Base-by-base conservation (phyloP, 805 yeast species). In the Candida multigemmis region DNA sequence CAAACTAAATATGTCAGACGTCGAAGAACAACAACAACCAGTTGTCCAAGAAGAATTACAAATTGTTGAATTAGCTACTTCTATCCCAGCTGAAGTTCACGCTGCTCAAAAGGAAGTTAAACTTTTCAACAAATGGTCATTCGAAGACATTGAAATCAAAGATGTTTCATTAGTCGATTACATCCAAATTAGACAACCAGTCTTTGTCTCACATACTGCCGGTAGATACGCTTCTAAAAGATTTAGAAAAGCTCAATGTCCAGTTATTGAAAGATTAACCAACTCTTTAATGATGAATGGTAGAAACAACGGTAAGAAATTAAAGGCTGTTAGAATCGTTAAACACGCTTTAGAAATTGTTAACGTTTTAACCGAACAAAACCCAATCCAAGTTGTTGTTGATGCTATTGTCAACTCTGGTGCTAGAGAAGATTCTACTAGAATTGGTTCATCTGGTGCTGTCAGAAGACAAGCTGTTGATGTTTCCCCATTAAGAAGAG, bases 401-500 rank as follows among this genome's bases (percentile, higher is more conserved):
- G 99, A 91, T 56, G 99, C 98, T 56, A 80, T 91, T 61, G 86
- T 85, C 75, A 93, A 93, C 96, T 83, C 96, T 50, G 99, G 99
- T 71, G 94, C 98, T 70, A 86, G 98, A 79, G 99, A 91, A 79
- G 99, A 91, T 73, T 85, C 97, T 61, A 91, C 99, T 77, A 87
- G 98, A 84, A 89, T 93, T 56, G 99, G 99, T 74, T 87, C 96
- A 62, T 87, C 96, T 60, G 98, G 98, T 83, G 84, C 97, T 62
- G 99, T 93, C 57, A 91, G 98, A 83, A 86, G 99, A 81, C 98
- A 93, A 76, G 98, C 99, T 50, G 99, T 91, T 65, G 99, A 91
- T 85, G 99, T 91, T 47, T 87, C 98, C 60, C 99, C 99, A 62
- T 79, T 91, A 68, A 87, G 99, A 82, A 89, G 99, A 78, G 96